Base-by-base conservation (phyloP, 129 eudicot species). In the Sambucus nigra region DNA sequence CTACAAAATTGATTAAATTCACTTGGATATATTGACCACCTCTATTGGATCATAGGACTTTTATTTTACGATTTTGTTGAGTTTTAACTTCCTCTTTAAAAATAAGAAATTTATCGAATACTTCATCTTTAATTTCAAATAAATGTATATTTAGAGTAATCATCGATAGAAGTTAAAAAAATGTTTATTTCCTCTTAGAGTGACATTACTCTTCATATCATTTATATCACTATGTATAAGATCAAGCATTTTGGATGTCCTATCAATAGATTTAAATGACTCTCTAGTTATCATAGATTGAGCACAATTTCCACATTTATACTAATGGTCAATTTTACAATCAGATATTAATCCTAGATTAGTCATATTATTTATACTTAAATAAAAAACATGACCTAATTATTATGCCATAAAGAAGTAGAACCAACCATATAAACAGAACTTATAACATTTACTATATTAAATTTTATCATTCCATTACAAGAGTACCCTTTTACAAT, bases 111-210 rank as follows among this genome's bases (percentile, higher is more conserved):
- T n/a, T n/a, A n/a, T n/a, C n/a, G n/a, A n/a, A n/a, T n/a, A n/a
- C n/a, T n/a, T n/a, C n/a, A n/a, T n/a, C n/a, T n/a, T n/a, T n/a
- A n/a, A n/a, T n/a, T 25, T 25, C 5, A 52, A 2, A 52, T 22
- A 4, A 25, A 26, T 14, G 38, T 25, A 25, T 12, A 52, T 26
- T 39, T 11, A 0, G 57, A 52, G 27, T n/a, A 26, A 28, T 52
- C 57, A 17, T 52, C 56, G n/a, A 52, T 52, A 26, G 27, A 52
- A 14, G 57, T 52, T n/a, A 1, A 17, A 35, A 52, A 52, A 5
- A 52, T 52, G 27, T 3, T 52, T 52, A 5, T 52, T 52, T 12
- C 17, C 17, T 2, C 39, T 22, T 12, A 52, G 14, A 0, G 39
- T 12, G 0, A 39, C 38, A 25, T 35, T 26, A 0, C 20, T 8